phyloP scores from a whole-genome alignment of 176 grass and related monocot species.

The Elymus sibiricus region DNA sequence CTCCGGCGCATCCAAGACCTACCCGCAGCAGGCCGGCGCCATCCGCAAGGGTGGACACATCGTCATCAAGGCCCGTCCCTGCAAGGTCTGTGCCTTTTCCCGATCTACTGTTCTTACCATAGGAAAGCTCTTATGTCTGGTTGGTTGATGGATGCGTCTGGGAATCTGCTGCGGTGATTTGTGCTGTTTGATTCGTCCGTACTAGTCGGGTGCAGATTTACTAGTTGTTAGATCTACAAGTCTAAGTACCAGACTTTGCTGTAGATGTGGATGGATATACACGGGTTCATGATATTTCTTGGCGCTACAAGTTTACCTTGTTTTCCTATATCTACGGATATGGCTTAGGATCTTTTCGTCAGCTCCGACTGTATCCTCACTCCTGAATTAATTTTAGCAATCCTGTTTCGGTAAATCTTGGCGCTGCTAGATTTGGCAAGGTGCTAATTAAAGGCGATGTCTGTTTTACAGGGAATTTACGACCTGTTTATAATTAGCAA shows the following conservation, averaged over 20 bases:
- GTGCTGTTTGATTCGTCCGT: not conserved
- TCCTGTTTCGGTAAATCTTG: not conserved
- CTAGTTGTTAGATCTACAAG: not conserved
- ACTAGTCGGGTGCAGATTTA: not conserved
- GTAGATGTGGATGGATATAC: not conserved
- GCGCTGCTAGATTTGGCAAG: not conserved
- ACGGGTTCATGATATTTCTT: not conserved
- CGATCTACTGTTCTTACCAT: not conserved
- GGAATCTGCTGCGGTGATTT: not conserved
- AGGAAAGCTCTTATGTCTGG: not conserved
- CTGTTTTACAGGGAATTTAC: not conserved
- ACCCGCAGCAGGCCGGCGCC: slow-evolving; percentile 53
- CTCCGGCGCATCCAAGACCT: slow-evolving; percentile 56
- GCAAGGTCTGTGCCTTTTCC: slow-evolving; percentile 25
- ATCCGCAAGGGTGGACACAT: slow-evolving; percentile 46
- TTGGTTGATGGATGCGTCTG: not conserved
- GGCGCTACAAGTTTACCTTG: not conserved
- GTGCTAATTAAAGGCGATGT: not conserved
- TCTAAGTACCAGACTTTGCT: not conserved
- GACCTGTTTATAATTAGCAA: not conserved
- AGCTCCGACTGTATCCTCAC: not conserved
- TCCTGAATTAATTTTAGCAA: not conserved
- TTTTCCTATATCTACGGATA: not conserved
- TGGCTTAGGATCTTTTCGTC: not conserved
- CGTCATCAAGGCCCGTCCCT: slow-evolving; percentile 48